Conservation (phyloP, 31 red algal species). For the Odonthalia washingtoniensis region DNA sequence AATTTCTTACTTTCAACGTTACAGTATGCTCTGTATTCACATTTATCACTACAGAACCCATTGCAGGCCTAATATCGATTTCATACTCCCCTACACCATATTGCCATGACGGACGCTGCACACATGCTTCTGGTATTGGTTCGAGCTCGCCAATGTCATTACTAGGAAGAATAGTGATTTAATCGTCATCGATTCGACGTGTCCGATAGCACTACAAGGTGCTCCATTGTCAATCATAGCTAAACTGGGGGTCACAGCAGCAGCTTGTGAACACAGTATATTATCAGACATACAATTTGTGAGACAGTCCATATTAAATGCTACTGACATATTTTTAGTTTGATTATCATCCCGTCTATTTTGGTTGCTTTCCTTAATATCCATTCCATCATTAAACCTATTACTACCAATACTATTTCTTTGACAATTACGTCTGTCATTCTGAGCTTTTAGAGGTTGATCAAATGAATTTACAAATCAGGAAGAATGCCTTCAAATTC, state of each 20-base stretch:
- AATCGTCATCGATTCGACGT: not conserved
- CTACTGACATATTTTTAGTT: not conserved
- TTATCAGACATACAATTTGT: not conserved
- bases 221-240: slow-evolving; percentile 34
- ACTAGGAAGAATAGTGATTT: not conserved
- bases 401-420: no score
- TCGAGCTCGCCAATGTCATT: slow-evolving; percentile 29
- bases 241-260: not conserved
- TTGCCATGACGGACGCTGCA: slow-evolving; percentile 24
- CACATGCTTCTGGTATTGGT: slow-evolving; percentile 4
- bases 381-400: no score
- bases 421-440: no score
- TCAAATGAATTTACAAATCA: no score
- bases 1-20: slow-evolving; percentile 7
- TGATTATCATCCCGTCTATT: not conserved
- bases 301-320: not conserved
- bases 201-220: slow-evolving; percentile 21
- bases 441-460: no score
- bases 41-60: slow-evolving; percentile 29
- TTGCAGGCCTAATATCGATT: slow-evolving; percentile 8
- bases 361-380: not conserved
- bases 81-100: slow-evolving; percentile 6
- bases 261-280: not conserved
- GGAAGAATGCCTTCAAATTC: no score
- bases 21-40: slow-evolving; percentile 5